Base-by-base conservation (phyloP, 768 basidiomycete species). In the Leccinum ochraceum region DNA sequence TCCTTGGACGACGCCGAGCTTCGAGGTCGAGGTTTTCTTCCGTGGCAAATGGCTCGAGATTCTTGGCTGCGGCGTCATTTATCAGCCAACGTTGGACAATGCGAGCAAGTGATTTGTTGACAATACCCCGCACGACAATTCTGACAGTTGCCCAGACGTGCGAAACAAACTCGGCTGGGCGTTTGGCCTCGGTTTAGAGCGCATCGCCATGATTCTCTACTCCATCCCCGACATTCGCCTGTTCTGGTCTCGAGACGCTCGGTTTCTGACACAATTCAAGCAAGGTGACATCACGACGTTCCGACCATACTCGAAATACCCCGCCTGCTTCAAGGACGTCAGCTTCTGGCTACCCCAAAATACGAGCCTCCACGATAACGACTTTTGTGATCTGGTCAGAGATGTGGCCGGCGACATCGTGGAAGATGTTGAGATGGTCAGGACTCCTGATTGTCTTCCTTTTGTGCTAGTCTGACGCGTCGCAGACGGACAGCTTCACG, bases 41-140 rank as follows among this genome's bases (percentile, higher is more conserved):
- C 86, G 88, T 59, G 97, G 94, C 1, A 90, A 95, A 74, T 99
- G 97, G 97, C 79, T 99, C 24, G 97, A 98, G 75, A 92, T 99
- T 57, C 80, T 98, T 6, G 97, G 97, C 0, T 95, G 85, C 61
- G 97, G 97, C 2, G 94, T 99, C 24, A 86, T 98, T 42, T 81
- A 86, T 62, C 95, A 98, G 71, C 86, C 88, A 28, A 97, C 95
- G 0, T 76, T 99, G 48, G 87, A 95, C 64, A 86, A 86, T 44
- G 88, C 95, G 49, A 87, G 97, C 95, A 70, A 68, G 90, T 81
- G 8, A 26, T 37, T 48, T 61, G 46, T 13, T 48, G 36, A 16
- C 56, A 24, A 11, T 20, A 17, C 50, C 13, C 20, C 36, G 28
- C 44, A 53, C 44, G 28, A 52, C 24, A 49, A 59, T 58, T 30